Base-by-base conservation (phyloP, 2,329 filamentous ascomycete genomes). In the Teratosphaeriaceae sp. region DNA sequence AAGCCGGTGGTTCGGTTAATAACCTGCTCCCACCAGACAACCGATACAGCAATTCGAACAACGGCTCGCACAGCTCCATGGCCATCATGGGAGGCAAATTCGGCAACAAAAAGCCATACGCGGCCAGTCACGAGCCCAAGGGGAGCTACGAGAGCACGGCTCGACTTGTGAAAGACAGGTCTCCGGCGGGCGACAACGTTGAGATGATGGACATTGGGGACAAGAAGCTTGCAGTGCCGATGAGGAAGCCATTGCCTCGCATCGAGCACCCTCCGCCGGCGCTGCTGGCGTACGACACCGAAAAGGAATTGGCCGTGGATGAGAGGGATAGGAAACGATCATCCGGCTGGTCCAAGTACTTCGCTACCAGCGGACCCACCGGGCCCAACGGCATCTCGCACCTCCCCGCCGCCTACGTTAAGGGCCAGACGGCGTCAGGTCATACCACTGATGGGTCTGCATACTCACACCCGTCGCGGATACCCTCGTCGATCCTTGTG, bases 401-500 rank as follows among this genome's bases (percentile, higher is more conserved):
- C 48, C 37, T 62, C 23, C 57, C 59, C 36, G 50, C 59, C 23
- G 54, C 54, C 39, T 58, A 62, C 46, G 26, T 55, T 43, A 53
- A 68, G 60, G 36, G 68, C 15, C 29, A 49, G 61, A 46, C 62
- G 55, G 18, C 51, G 44, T 36, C 68, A 59, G 62, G 24, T 68
- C 62, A 12, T 22, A 67, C 65, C 52, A 82, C 77, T 0, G 67
- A 71, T n/a, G 68, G 60, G 16, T 80, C 74, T 3, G 76, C 52
- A 21, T 58, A 57, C 42, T 57, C 58, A 80, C 78, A 39, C 7
- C 46, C 50, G 3, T 59, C 56, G 27, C 53, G 53, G 3, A 61
- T 62, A 43, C 60, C 61, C 1, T 69, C 81, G 50, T 85, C 83
- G n/a, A 79, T 78, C 16, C 78, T 81, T 0, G 77, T 86, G 0